Conservation (phyloP, 805 yeast genomes). For the Ogataea henricii region DNA sequence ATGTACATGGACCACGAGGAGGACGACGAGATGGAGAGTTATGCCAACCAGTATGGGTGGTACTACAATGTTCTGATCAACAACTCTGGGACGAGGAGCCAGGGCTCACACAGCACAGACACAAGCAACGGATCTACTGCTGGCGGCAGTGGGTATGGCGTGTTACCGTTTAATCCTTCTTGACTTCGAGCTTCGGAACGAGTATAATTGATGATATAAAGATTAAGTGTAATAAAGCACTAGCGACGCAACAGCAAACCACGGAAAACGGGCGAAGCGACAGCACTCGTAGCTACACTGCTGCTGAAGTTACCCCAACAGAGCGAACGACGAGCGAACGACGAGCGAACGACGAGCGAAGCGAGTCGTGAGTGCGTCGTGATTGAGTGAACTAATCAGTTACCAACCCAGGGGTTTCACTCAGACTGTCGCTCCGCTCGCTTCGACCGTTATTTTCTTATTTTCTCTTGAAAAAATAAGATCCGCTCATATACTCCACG, state of each 20-base stretch:
- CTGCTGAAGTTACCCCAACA: too few relatives aligned
- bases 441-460: constrained; percentile 19
- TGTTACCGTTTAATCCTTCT: constrained; percentile 38
- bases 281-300: too few relatives aligned
- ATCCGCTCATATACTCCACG: constrained; percentile 67
- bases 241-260: background rate
- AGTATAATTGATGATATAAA: background rate
- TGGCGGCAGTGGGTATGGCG: constrained; percentile 22
- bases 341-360: background rate
- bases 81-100: constrained; percentile 12
- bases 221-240: background rate
- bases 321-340: too few relatives aligned
- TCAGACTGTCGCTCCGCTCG: too few relatives aligned
- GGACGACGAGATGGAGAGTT: constrained; percentile 34
- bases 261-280: background rate
- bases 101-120: constrained; percentile 5
- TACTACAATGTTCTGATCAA: constrained; percentile 34
- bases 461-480: constrained; percentile 71
- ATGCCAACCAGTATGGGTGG: constrained; percentile 38
- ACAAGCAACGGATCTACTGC: constrained; percentile 9
- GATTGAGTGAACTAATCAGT: background rate
- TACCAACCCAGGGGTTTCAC: too few relatives aligned
- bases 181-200: constrained; percentile 7
- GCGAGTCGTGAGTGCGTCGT: too few relatives aligned
- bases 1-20: constrained; percentile 28